These are phyloP conservation scores for Chlamydomonas incerta DNA, from an alignment of 139 green algal genomes.

Conservation along the genomic window DNA sequence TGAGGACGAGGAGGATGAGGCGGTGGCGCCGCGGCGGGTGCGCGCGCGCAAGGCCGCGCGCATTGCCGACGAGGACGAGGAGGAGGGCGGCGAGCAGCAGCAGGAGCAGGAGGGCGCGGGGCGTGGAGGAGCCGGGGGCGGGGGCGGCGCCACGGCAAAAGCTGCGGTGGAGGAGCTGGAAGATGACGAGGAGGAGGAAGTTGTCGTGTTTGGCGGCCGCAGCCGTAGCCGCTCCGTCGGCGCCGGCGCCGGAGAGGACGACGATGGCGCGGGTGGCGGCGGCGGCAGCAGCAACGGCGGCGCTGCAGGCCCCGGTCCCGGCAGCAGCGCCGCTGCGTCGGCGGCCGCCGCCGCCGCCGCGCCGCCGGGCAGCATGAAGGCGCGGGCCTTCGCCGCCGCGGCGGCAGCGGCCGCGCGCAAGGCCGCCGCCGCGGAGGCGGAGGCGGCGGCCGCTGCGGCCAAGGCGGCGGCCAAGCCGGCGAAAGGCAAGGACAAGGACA, in stretches of 20 bases:
- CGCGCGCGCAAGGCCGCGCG: slow-evolving; percentile 9
- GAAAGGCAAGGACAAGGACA: background rate
- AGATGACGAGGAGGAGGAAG: background rate
- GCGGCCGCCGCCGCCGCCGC: too few species aligned
- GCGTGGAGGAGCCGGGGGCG: background rate
- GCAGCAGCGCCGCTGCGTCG: background rate
- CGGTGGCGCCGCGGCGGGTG: background rate
- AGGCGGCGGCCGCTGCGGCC: background rate
- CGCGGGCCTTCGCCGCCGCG: background rate
- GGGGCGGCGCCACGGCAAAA: background rate
- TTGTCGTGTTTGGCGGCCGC: too few species aligned
- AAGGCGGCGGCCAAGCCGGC: background rate
- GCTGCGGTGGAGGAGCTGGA: background rate
- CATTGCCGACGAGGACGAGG: background rate
- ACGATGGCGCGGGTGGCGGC: too few species aligned
- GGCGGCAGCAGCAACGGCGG: background rate
- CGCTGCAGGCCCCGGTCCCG: background rate
- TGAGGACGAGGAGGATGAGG: slow-evolving; percentile 22
- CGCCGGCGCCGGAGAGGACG: too few species aligned
- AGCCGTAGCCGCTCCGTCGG: too few species aligned
- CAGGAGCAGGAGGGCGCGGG: background rate
- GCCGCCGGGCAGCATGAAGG: background rate
- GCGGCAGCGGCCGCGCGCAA: background rate
- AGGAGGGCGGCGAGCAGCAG: background rate
- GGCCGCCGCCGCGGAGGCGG: background rate